Percentiles rank a stretch among this genome's conserved stretches.
These are phyloP conservation scores for Exophiala sp. DNA, from an alignment of 2,329 filamentous ascomycete species.

Conservation along the genomic window DNA sequence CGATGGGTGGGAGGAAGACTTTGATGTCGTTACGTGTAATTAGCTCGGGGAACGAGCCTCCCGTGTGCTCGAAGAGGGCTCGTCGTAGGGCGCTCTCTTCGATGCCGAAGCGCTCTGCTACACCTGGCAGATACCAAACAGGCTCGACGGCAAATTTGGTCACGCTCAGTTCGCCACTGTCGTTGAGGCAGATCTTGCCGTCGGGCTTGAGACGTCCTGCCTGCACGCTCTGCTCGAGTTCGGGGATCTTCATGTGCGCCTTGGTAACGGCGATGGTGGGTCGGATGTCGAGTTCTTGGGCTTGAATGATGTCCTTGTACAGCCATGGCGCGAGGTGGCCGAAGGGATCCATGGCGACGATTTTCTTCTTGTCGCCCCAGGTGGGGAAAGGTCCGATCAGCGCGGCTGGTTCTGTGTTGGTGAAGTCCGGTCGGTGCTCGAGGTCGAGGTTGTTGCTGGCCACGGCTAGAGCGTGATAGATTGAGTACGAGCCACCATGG, in stretches of 20 bases:
- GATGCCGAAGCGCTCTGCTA: slow-evolving; percentile 90
- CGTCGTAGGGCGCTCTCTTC: slow-evolving; percentile 84
- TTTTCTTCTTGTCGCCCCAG: slow-evolving; percentile 88
- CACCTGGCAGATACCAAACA: slow-evolving; percentile 80
- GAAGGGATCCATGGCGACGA: slow-evolving; percentile 94
- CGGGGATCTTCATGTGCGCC: slow-evolving; percentile 94
- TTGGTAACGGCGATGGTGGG: slow-evolving; percentile 90
- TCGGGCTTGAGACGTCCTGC: slow-evolving; percentile 72
- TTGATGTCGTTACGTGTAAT: slow-evolving; percentile 95
- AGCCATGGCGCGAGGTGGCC: slow-evolving; percentile 84
- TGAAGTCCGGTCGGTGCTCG: slow-evolving; percentile 74
- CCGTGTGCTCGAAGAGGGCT: slow-evolving; percentile 89
- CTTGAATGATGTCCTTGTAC: slow-evolving; percentile 73
- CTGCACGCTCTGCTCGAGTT: slow-evolving; percentile 83
- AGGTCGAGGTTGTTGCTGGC: slow-evolving; percentile 83
- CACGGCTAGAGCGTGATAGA: slow-evolving; percentile 90
- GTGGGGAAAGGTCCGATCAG: slow-evolving; percentile 83
- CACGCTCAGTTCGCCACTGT: slow-evolving; percentile 80
- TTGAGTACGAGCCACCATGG: slow-evolving; percentile 88
- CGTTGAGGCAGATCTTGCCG: slow-evolving; percentile 85
- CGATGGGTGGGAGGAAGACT: slow-evolving; percentile 91
- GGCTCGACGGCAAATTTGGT: slow-evolving; percentile 98
- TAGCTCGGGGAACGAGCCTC: slow-evolving; percentile 92
- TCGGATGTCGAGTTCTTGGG: slow-evolving; percentile 77
- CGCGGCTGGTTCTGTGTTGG: slow-evolving; percentile 87